Base-by-base conservation (phyloP, 805 yeast genomes). In the Starmera dryadoides region DNA sequence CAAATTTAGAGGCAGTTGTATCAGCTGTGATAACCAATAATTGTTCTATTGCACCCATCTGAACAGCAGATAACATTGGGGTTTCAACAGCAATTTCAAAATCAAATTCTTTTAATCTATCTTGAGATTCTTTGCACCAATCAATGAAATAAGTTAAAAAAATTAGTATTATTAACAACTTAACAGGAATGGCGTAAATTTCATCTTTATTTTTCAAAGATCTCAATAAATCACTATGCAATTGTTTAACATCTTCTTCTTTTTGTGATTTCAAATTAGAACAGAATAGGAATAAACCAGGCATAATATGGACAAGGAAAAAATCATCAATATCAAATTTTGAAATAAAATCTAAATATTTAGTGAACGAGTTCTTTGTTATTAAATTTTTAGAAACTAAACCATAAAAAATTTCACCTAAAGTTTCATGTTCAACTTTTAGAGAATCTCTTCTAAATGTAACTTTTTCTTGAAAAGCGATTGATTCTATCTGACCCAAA, bases 21-120 rank as follows among this genome's bases (percentile, higher is more conserved):
- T 79, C 87, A 1, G 87, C 80, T 3, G 81, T 58, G 32, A 75
- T 62, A 17, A 77, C 70, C 49, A 85, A 61, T 18, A 85, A 56
- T 50, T 78, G 82, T 53, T 85, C 93, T 46, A 83, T 60, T 0
- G 86, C 86, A 30, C 91, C 93, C 23, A 72, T 63, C 36, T 75
- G 75, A 8, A 82, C 77, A 15, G 76, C 69, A 36, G 62, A 57
- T 29, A 73, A 73, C 63, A 82, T 71, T 41, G 86, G 85, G 23
- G 66, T 66, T 43, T 80, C 73, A 21, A 82, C 75, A 33, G 70
- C 72, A 20, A 61, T 61, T 31, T 71, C 71, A 48, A 81, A 81
- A 44, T 79, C 80, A 43, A 67, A 73, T 23, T 65, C 60, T 17
- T 56, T 48, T 0, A 68, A 64, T 43, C 82, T 64, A 6, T 54